A percentile compares a stretch with the other conserved stretches of the same genome.
These are phyloP conservation scores for Carpinus fangiana DNA, from an alignment of 306 rosid species.

Conservation along the genomic window DNA sequence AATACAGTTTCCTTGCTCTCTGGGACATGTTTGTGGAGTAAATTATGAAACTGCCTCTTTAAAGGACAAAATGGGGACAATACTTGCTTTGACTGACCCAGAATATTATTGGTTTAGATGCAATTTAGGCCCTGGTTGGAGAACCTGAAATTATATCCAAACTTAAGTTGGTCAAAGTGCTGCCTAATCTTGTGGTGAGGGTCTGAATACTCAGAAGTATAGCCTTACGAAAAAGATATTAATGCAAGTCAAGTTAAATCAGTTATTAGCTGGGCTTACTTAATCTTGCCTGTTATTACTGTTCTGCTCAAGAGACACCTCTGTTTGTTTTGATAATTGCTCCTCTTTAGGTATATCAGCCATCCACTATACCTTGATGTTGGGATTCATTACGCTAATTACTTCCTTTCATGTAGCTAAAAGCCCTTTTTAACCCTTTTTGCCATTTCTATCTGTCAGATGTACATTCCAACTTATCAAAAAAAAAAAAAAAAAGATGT, in stretches of 20 bases:
- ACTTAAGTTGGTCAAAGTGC: background rate
- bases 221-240: background rate
- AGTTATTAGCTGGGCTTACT: background rate
- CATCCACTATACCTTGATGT: background rate
- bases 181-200: background rate
- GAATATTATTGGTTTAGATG: background rate
- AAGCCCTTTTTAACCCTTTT: background rate
- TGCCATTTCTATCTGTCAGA: background rate
- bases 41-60: background rate
- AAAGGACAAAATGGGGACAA: background rate
- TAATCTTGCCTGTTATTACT: background rate
- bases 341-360: background rate
- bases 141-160: background rate
- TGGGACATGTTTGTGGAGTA: background rate
- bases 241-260: background rate
- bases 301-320: background rate
- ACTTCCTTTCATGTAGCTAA: background rate
- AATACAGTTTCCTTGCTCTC: background rate
- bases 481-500: no score
- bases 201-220: background rate
- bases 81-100: background rate
- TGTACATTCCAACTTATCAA: background rate
- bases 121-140: slow-evolving; percentile 3
- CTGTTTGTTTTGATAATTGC: background rate
- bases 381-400: background rate